Percentiles rank a stretch among this genome's conserved stretches.
Conservation (phyloP, 345 rosid species). For the Orychophragmus violaceus region DNA sequence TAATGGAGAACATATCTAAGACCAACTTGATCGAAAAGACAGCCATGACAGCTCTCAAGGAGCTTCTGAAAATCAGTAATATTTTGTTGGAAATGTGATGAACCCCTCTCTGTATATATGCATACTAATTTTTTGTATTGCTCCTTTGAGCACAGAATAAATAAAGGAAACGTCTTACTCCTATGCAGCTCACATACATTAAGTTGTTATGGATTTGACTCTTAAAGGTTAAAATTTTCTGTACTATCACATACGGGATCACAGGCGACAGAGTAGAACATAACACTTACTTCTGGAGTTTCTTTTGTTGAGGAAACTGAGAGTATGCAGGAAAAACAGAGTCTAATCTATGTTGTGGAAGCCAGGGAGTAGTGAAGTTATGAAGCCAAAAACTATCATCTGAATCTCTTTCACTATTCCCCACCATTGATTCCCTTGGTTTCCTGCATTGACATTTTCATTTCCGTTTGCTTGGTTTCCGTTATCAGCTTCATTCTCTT, state of each 20-base stretch:
- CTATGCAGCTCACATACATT: not conserved
- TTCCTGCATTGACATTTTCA: slow-evolving; percentile 44
- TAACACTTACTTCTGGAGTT: not conserved
- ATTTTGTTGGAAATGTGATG: slow-evolving; percentile 83
- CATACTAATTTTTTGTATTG: slow-evolving; percentile 51
- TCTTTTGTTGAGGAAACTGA: not conserved
- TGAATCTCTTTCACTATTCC: slow-evolving; percentile 92
- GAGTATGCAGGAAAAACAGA: not conserved
- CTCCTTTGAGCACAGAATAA: slow-evolving; percentile 29
- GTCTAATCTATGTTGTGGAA: slow-evolving; percentile 86
- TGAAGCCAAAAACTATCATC: slow-evolving; percentile 92
- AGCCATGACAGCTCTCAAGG: slow-evolving; percentile 79
- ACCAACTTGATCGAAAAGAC: slow-evolving; percentile 78
- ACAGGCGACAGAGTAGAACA: not conserved
- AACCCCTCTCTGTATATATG: slow-evolving; percentile 14
- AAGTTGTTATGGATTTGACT: slow-evolving; percentile 2
- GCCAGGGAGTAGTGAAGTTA: slow-evolving; percentile 94
- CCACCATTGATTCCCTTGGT: slow-evolving; percentile 80
- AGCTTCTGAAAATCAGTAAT: slow-evolving; percentile 92
- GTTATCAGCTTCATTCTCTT: slow-evolving; percentile 60
- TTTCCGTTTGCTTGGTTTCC: slow-evolving; percentile 47
- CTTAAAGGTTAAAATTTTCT: not conserved
- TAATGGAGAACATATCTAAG: slow-evolving; percentile 62
- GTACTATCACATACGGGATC: not conserved
- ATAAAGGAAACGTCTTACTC: not conserved